Base-by-base conservation (phyloP, 345 rosid species). In the Mercurialis annua region DNA sequence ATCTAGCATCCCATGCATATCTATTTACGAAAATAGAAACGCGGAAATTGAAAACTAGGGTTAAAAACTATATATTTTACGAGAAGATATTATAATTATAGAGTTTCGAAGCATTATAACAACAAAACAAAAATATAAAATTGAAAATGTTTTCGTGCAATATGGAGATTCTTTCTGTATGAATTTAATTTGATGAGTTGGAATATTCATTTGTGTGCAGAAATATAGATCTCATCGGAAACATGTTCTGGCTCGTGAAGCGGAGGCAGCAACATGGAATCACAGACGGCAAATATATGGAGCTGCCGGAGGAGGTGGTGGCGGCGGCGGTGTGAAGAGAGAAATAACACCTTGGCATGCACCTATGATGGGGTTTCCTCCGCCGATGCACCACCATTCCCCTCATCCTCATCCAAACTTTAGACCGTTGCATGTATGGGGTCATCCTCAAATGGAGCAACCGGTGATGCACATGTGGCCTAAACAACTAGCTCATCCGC, bases 191-290 rank as follows among this genome's bases (percentile, higher is more conserved):
- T n/a, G n/a, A n/a, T n/a, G n/a, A n/a, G n/a, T n/a, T n/a, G n/a
- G n/a, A n/a, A n/a, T n/a, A n/a, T n/a, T 40, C 11, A 8, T 7
- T 15, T 64, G 0, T 55, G 5, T 57, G 61, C 82, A 93, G 99
- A 94, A 94, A 77, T 94, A 94, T 73, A 75, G 99, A 56, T 94
- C 95, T 15, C 96, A 94, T 70, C 74, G 86, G 77, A 94, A 86
- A 65, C 97, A 94, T 82, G 54, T 89, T 71, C 81, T 82, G 65
- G 91, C 93, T 3, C 85, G 97, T 23, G 96, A 94, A 63, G 95
- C 88, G 8, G 95, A 91, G 73, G 90, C 95, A 24, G 89, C 92
- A 1, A 83, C 79, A 77, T 86, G 97, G 97, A 85, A 75, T 64
- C 90, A 85, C 33, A 80, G 85, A 56, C 79, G 92, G 46, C 90